Evolutionary conservation across 441 rosid genomes (phyloP).

Genomic region (Aleurites moluccanus): DNA sequence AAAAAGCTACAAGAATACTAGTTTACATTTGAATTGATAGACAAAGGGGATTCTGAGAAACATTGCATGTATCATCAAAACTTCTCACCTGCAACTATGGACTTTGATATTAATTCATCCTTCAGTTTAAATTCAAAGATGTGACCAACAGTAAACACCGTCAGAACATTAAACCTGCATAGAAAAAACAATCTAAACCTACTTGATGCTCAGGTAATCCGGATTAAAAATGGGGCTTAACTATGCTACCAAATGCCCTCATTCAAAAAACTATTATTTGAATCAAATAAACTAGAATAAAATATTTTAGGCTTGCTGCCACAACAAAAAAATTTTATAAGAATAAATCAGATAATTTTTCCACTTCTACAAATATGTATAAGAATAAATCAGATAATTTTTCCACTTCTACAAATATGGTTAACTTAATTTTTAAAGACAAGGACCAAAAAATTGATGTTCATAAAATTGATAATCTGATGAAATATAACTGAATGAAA

Average conservation of each 20-base stretch:
- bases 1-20: background rate
- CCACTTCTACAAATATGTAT: background rate
- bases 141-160: slow-evolving; percentile 33
- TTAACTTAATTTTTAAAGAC: background rate
- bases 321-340: background rate
- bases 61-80: slow-evolving; percentile 11
- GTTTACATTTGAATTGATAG: background rate
- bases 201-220: slow-evolving; percentile 39
- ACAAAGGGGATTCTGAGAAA: slow-evolving; percentile 3
- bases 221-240: slow-evolving; percentile 24
- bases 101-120: slow-evolving; percentile 32
- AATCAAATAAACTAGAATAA: slow-evolving; percentile 4
- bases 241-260: slow-evolving; percentile 23
- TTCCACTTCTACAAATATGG: background rate
- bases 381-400: background rate
- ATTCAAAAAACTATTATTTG: slow-evolving; percentile 23
- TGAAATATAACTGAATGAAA: background rate
- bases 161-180: slow-evolving; percentile 47
- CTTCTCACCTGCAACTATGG: slow-evolving; percentile 46
- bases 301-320: background rate
- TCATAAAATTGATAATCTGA: no score
- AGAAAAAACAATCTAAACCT: slow-evolving; percentile 53
- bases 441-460: no score
- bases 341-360: background rate
- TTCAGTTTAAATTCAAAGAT: slow-evolving; percentile 27